A percentile compares a stretch with the other conserved stretches of the same genome.
Conservation (phyloP, 73 alveolate species). For the Paramecium bursaria region DNA sequence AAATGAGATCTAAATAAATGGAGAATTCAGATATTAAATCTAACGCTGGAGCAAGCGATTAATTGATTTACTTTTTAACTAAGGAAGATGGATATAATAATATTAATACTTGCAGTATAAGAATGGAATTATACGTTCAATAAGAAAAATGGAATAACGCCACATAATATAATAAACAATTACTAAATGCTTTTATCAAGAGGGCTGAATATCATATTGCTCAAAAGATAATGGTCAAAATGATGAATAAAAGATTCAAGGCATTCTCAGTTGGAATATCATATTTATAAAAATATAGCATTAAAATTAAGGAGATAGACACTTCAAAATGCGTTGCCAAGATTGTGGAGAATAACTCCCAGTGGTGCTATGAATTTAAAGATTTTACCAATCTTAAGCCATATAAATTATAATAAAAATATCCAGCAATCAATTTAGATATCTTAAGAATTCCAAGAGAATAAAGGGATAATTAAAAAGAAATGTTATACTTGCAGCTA, state of each 20-base stretch:
- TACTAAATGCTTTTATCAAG: conserved; percentile 69
- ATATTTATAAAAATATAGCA: conserved; percentile 25
- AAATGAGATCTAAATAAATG: conserved; percentile 31
- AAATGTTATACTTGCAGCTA: conserved; percentile 32
- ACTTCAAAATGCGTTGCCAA: neutral
- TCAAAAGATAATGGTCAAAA: conserved; percentile 52
- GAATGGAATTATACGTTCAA: conserved; percentile 79
- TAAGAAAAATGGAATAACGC: conserved; percentile 76
- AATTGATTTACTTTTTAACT: conserved; percentile 17
- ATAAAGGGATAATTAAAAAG: neutral
- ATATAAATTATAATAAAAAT: conserved; percentile 22
- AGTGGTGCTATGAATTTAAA: neutral
- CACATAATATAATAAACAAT: conserved; percentile 33
- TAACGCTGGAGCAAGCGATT: conserved; percentile 57
- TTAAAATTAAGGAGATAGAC: conserved; percentile 35
- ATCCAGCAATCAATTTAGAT: conserved; percentile 5
- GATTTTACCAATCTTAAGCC: conserved; percentile 9
- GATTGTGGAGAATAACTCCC: neutral
- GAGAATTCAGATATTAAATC: conserved; percentile 45
- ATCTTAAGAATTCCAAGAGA: conserved; percentile 20
- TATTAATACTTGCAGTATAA: conserved; percentile 64
- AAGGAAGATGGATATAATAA: conserved; percentile 36
- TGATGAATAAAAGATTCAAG: conserved; percentile 70
- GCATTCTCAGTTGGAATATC: conserved; percentile 15
- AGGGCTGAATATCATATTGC: conserved; percentile 70